Percentiles rank a stretch among this genome's conserved stretches.
phyloP scores from a whole-genome alignment of 345 rosid genomes.

The Populus deltoides region DNA sequence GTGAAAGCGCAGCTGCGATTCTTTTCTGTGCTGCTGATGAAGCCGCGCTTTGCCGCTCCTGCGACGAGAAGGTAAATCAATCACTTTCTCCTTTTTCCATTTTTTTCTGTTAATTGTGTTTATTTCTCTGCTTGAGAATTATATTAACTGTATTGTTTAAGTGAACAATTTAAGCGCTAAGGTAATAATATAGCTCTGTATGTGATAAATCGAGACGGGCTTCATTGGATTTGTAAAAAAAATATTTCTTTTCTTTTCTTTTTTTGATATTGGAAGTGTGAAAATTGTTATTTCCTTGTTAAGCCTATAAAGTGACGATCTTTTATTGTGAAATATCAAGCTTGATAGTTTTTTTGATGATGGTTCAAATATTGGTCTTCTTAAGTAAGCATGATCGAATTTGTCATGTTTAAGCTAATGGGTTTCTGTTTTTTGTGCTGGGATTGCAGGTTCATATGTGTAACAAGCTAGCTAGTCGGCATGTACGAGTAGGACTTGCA shows the following conservation, averaged over 20 bases:
- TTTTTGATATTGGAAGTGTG: neutral
- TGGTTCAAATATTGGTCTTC: neutral
- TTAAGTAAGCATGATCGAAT: neutral
- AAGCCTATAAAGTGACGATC: neutral
- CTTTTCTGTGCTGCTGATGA: slow-evolving; percentile 88
- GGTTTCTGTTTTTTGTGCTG: neutral
- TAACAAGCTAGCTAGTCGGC: slow-evolving; percentile 82
- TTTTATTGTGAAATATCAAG: neutral
- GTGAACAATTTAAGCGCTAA: neutral
- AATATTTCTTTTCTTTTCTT: neutral
- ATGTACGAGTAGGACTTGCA: slow-evolving; percentile 75
- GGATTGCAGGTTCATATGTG: slow-evolving; percentile 70
- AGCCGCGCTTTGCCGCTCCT: slow-evolving; percentile 80
- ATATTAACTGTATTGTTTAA: neutral
- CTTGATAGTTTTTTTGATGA: neutral
- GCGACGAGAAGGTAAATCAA: slow-evolving; percentile 59
- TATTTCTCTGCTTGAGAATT: neutral
- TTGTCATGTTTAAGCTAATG: neutral
- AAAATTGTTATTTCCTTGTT: neutral
- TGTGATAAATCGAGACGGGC: neutral
- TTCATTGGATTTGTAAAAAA: neutral
- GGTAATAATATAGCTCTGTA: neutral
- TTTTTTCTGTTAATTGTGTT: neutral
- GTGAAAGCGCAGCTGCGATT: slow-evolving; percentile 77
- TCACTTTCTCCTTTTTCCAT: neutral